Evolutionary conservation across 2,329 filamentous ascomycete species (phyloP).

Genomic region (Paecilomyces niveus): DNA sequence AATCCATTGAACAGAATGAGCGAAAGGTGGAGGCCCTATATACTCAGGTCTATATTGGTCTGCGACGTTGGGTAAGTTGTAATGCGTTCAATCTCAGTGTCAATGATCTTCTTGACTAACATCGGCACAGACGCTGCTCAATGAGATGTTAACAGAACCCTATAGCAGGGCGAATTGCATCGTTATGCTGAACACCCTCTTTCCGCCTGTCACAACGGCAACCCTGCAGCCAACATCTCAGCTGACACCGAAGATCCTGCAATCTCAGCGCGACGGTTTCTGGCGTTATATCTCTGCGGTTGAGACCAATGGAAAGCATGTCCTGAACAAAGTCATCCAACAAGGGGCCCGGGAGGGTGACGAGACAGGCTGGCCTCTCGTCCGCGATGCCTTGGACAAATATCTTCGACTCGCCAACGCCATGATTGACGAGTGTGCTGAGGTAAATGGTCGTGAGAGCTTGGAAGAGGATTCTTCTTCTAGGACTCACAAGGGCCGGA

Average conservation of each 20-base stretch:
- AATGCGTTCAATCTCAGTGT: neutral
- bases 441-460: constrained; percentile 40
- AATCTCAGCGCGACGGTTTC: constrained; percentile 53
- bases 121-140: constrained; percentile 50
- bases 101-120: constrained; percentile 11
- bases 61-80: constrained; percentile 55
- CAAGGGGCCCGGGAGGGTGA: constrained; percentile 47
- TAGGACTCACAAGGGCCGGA: constrained; percentile 41
- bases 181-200: constrained; percentile 61
- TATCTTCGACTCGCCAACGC: constrained; percentile 54
- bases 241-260: constrained; percentile 46
- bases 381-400: constrained; percentile 46
- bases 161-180: constrained; percentile 61
- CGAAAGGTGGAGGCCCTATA: constrained; percentile 50
- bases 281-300: constrained; percentile 56
- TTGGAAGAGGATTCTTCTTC: constrained; percentile 23
- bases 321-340: constrained; percentile 48
- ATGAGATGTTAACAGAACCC: constrained; percentile 55
- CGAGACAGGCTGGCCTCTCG: constrained; percentile 48
- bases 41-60: constrained; percentile 53
- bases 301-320: constrained; percentile 47
- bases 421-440: constrained; percentile 53
- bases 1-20: constrained; percentile 44
- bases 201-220: constrained; percentile 48
- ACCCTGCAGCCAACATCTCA: constrained; percentile 43